Evolutionary conservation across 2,329 filamentous ascomycete genomes (phyloP), one percentile per base, ranked within the genome.

Genomic region (Aspergillus felis): DNA sequence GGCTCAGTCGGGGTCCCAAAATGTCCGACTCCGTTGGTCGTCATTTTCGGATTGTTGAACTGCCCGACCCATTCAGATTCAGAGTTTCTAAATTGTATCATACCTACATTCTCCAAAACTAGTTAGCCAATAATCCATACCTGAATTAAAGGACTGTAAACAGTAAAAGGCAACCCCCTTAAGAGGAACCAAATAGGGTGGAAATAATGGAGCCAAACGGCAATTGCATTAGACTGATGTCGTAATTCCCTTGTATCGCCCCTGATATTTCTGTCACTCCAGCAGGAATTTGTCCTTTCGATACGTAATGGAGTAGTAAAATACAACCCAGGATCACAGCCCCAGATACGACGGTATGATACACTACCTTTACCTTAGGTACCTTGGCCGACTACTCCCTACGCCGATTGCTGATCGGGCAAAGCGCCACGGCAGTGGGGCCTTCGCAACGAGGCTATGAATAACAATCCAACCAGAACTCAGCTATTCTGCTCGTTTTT

Each of bases 381-480:
- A 29, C 28, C 10, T 29, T 1, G 12, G 32, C 20, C 24, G 22
- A 47, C 12, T 17, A 14, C 44, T 22, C 22, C 22, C 24, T 17
- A 14, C 44, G 44, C 22, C 22, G 44, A 51, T 51, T n/a, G 32
- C 20, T 51, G 28, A 51, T 47, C 20, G 24, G 44, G 44, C 14
- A 25, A 35, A 44, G 41, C 41, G 41, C 42, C 42, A 46, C 3
- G 32, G 7, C 32, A 38, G 32, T 38, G 32, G 32, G 32, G 32
- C 32, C 32, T 14, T 17, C 24, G 4, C 47, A 24, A 8, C 47
- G 20, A 12, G 14, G 32, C 14, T 38, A 38, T 38, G 46, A 54
- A 32, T 5, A 41, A 41, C 42, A 44, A 41, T 24, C 55, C 55
- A 57, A 57, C 51, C 17, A 44, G 14, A 28, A n/a, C 22, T 14